phyloP scores from a whole-genome alignment of 805 yeast species.

The Monosporozyma unispora region DNA sequence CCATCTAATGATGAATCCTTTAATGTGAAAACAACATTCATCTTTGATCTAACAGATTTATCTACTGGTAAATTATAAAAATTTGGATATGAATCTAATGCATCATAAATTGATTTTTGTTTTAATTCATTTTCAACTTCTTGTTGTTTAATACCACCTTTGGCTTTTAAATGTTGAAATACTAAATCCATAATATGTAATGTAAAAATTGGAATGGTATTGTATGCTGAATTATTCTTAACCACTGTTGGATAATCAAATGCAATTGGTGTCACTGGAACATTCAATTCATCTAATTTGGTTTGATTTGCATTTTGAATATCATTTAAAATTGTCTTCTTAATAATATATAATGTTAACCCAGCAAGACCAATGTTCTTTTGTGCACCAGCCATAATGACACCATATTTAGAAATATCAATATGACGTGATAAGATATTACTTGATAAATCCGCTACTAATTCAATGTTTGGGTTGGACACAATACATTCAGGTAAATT shows the following conservation, averaged over 20 bases:
- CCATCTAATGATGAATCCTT: constrained; percentile 55
- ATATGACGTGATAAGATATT: constrained; percentile 74
- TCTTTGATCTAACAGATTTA: constrained; percentile 58
- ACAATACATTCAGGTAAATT: constrained; percentile 38
- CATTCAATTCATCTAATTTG: constrained; percentile 45
- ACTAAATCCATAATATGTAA: constrained; percentile 79
- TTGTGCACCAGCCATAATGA: constrained; percentile 96
- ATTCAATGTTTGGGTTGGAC: constrained; percentile 54
- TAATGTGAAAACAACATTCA: constrained; percentile 89
- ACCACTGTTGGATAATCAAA: constrained; percentile 81
- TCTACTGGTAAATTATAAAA: constrained; percentile 62
- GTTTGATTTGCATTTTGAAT: constrained; percentile 45
- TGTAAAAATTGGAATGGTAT: constrained; percentile 91
- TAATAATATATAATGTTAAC: constrained; percentile 81
- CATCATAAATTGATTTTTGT: constrained; percentile 53
- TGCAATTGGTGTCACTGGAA: constrained; percentile 86
- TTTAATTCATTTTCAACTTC: constrained; percentile 50
- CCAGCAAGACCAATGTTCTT: constrained; percentile 97
- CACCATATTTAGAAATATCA: constrained; percentile 78
- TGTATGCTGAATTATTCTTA: constrained; percentile 84
- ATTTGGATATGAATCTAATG: constrained; percentile 56
- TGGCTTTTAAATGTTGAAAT: constrained; percentile 46
- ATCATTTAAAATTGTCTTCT: constrained; percentile 62
- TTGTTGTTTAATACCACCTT: constrained; percentile 68
- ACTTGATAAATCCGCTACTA: constrained; percentile 93